These are phyloP conservation scores for Blastocrithidia nonstop DNA, from an alignment of 208 protist genomes.

Conservation along the genomic window DNA sequence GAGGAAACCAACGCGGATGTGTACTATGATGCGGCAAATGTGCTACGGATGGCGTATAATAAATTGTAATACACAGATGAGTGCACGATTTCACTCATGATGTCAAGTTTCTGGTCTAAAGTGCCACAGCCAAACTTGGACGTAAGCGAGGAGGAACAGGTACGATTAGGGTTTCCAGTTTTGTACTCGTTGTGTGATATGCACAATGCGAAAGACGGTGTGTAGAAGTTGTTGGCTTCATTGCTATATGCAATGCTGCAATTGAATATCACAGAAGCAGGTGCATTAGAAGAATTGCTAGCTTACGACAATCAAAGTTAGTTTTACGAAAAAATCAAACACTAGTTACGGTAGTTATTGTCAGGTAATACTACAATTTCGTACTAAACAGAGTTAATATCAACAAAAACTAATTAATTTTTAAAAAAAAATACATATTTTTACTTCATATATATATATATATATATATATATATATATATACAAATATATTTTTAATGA, in stretches of 20 bases:
- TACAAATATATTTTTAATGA: background rate
- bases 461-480: slow-evolving; percentile 6
- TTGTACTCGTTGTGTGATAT: slow-evolving; percentile 36
- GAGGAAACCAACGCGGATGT: slow-evolving; percentile 50
- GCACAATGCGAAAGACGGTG: slow-evolving; percentile 21
- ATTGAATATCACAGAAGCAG: slow-evolving; percentile 40
- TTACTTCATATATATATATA: background rate
- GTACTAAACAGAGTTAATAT: slow-evolving; percentile 1
- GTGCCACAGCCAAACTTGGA: slow-evolving; percentile 12
- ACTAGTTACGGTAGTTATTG: background rate
- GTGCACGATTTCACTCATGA: slow-evolving; percentile 38
- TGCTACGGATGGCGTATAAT: slow-evolving; percentile 62
- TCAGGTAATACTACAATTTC: slow-evolving; percentile 13
- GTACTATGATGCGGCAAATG: slow-evolving; percentile 63
- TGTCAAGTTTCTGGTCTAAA: slow-evolving; percentile 60
- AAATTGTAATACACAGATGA: slow-evolving; percentile 33
- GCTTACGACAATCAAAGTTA: slow-evolving; percentile 13
- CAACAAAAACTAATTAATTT: background rate
- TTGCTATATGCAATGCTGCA: slow-evolving; percentile 46
- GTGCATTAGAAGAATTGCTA: slow-evolving; percentile 31
- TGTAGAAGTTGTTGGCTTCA: slow-evolving; percentile 30
- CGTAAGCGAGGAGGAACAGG: slow-evolving; percentile 23
- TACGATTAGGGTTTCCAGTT: slow-evolving; percentile 26
- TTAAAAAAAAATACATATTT: background rate
- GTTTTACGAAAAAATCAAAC: slow-evolving; percentile 14